These are phyloP conservation scores for Mycena albidolilacea DNA, from an alignment of 768 basidiomycete species.

Conservation along the genomic window DNA sequence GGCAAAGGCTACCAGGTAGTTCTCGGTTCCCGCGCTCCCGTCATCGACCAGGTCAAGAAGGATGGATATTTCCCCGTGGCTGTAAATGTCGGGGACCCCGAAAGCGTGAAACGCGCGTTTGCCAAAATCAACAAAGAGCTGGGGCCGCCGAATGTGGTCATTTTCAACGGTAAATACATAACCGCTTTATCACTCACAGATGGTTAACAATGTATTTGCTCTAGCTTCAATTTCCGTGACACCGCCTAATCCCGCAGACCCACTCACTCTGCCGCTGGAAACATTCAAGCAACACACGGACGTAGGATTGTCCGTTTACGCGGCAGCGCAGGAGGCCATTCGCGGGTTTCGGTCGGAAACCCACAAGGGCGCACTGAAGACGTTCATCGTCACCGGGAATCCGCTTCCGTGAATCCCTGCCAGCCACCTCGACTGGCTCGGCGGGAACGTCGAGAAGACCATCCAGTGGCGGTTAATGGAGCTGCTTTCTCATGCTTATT, in stretches of 20 bases:
- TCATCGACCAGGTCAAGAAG: too few relatives aligned
- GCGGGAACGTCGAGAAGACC: background rate
- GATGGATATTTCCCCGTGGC: too few relatives aligned
- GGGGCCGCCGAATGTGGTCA: constrained; percentile 60
- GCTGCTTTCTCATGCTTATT: background rate
- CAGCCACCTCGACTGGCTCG: background rate
- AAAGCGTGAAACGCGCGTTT: constrained; percentile 55
- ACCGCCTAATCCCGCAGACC: constrained; percentile 35
- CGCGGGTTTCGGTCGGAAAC: constrained; percentile 42
- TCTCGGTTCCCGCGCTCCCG: too few relatives aligned
- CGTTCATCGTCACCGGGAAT: constrained; percentile 52
- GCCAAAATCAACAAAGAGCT: constrained; percentile 52
- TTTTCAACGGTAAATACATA: constrained; percentile 57
- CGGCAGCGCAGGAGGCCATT: constrained; percentile 48
- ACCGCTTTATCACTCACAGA: too few relatives aligned
- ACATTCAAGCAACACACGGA: constrained; percentile 35
- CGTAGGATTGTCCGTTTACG: constrained; percentile 42
- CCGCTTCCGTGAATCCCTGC: constrained; percentile 44
- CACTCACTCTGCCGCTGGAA: constrained; percentile 45
- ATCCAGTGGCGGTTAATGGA: constrained; percentile 14
- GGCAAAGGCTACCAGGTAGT: constrained; percentile 6
- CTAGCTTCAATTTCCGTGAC: constrained; percentile 4
- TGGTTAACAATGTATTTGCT: background rate
- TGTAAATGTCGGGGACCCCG: constrained; percentile 30
- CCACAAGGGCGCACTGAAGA: constrained; percentile 43